Percentiles rank a stretch among this genome's conserved stretches.
phyloP scores from a whole-genome alignment of 2,329 filamentous ascomycete genomes.

The Sporothrix variecibatus region DNA sequence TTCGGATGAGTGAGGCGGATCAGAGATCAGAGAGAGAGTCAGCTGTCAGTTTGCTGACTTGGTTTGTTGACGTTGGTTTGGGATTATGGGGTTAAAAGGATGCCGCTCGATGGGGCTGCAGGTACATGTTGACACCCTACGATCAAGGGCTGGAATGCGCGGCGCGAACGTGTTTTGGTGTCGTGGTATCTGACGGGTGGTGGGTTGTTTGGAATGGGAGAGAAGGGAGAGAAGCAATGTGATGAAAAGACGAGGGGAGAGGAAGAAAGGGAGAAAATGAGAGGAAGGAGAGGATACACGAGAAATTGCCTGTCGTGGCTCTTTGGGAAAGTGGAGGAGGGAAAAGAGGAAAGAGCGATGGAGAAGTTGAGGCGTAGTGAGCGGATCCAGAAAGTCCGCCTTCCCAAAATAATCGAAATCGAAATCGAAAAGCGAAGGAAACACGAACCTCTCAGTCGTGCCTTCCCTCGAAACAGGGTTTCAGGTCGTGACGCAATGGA shows the following conservation, averaged over 20 bases:
- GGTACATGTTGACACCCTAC: conserved; percentile 21
- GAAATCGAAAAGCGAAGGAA: not conserved
- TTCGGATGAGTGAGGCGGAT: not conserved
- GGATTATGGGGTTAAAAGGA: conserved; percentile 4
- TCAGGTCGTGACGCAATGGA: conserved; percentile 29
- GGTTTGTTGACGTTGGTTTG: not conserved
- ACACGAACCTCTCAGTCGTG: not conserved
- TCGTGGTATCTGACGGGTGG: not conserved
- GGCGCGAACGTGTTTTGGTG: not conserved
- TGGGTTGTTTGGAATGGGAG: conserved; percentile 20
- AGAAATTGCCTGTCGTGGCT: not conserved
- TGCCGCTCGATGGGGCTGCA: conserved; percentile 18
- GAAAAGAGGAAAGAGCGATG: not conserved
- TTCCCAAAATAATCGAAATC: conserved; percentile 4
- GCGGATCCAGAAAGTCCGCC: not conserved
- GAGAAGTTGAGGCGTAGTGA: not conserved
- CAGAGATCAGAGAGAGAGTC: not conserved
- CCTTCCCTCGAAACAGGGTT: conserved; percentile 27
- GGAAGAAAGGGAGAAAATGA: not conserved
- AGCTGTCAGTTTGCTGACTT: not conserved
- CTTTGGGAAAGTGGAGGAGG: not conserved
- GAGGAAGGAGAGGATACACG: not conserved
- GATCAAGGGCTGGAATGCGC: conserved; percentile 7
- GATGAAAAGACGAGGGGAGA: not conserved
- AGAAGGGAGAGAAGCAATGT: not conserved